Base-by-base conservation (phyloP, 371 early-diverging fungal genomes). In the Circinella minor region DNA sequence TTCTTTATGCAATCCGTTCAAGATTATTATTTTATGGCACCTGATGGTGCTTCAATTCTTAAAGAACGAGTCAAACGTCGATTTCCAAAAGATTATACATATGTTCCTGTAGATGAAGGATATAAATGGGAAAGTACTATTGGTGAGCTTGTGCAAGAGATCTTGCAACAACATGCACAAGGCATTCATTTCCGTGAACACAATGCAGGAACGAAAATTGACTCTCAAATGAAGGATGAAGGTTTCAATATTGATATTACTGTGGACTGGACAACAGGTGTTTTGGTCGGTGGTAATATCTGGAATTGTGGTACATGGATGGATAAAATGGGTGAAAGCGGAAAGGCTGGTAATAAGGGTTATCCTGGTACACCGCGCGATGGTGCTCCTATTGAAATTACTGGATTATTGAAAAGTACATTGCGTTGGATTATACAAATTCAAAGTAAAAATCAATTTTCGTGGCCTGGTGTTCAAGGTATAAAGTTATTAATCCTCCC, bases 251-350 rank as follows among this genome's bases (percentile, higher is more conserved):
- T 99, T 20, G 86, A 88, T 62, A 89, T 92, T 37, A 72, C 84
- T 55, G 86, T 90, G 3, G 90, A 94, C 71, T 88, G 89, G 85
- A 17, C 47, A 4, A 91, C 89, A 0, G 99, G 98, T 27, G 88
- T 98, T 38, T 80, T 97, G 49, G 76, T 78, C 38, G 98, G 99
- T 38, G 99, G 99, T 34, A 96, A 90, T 75, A 49, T 81, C n/a
- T 93, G 83, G 86, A 99, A 99, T 80, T 99, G 98, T 73, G 98
- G 99, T 43, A 98, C 98, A 0, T 99, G 98, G 99, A 98, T 98
- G 98, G 99, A 98, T 82, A 98, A 98, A 86, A 98, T 97, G 97
- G 99, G 99, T 11, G 96, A 96, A 74, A 95, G 94, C 34, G 88
- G 82, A 38, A 95, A 93, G 80, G 98, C 99, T 4, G 92, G 94